Evolutionary conservation across 352 stramenopile genomes (phyloP), one percentile per base, ranked within the genome.

Genomic region (Halophytophthora batemanensis): DNA sequence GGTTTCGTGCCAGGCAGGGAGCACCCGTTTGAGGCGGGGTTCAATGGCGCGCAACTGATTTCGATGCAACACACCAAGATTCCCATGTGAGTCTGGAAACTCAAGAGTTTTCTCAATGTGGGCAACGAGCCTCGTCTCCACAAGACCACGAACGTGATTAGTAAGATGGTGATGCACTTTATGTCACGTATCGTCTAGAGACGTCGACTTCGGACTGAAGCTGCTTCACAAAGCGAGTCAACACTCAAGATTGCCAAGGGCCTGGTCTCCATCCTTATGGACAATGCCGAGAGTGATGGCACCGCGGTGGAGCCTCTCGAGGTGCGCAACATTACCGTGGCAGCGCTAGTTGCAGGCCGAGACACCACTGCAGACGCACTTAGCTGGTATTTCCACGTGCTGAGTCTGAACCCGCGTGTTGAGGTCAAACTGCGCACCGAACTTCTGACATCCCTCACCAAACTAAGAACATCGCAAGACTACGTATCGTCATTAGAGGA

Each of bases 271-370:
- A 61, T 74, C 37, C 36, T 78, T 3, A 42, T 82, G 8, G 67
- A 82, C 4, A 55, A 31, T 21, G 38, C 54, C 8, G 64, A 73
- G 31, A 34, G 33, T 4, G 64, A 48, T 2, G 53, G 50, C 2
- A 38, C 64, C 22, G 41, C 49, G 1, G 54, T 80, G 6, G 23
- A 42, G 3, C 67, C 67, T 3, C 61, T 40, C 12, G 74, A 76
- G 17, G 55, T 90, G 34, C 72, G 71, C 17, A 77, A 90, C 42
- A 80, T 92, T 38, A 64, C 87, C 3, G 56, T 91, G 5, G 82
- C 66, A 15, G 74, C 85, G 23, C 31, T 85, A 13, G 55, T 85
- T 35, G 74, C 69, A 35, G 74, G 74, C 11, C 53, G 73, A 3
- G 72, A 85, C 56, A 82, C 74, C 4, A 79, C 73, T 13, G 69